Percentiles rank a stretch among this genome's conserved stretches.
Conservation (phyloP, 169 alveolate genomes). For the Fabrea salina region DNA sequence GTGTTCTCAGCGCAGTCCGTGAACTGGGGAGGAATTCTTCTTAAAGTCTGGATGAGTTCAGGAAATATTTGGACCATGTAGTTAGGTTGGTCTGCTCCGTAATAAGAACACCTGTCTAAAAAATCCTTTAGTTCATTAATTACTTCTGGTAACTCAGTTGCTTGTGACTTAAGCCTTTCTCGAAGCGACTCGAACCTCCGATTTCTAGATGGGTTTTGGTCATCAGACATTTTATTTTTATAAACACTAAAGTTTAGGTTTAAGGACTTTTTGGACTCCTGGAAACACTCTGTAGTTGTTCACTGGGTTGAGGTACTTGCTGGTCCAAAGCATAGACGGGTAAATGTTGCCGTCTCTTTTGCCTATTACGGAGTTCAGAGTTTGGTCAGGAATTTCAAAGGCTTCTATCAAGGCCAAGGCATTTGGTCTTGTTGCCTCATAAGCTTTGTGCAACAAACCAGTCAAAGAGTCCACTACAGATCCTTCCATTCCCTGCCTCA, state of each 20-base stretch:
- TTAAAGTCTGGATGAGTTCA: background rate
- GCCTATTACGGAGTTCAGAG: background rate
- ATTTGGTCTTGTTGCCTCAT: background rate
- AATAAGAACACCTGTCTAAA: slow-evolving; percentile 1
- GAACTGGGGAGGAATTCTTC: slow-evolving; percentile 3
- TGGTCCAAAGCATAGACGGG: background rate
- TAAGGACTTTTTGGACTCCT: background rate
- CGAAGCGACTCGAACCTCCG: slow-evolving; percentile 21
- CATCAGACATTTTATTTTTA: background rate
- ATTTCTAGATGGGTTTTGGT: background rate
- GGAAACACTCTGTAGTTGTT: slow-evolving; percentile 12
- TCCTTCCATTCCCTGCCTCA: background rate
- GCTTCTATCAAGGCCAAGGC: slow-evolving; percentile 21
- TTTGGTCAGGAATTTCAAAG: slow-evolving; percentile 27
- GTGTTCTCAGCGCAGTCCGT: slow-evolving; percentile 25
- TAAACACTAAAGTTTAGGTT: slow-evolving; percentile 25
- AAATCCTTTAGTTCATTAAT: slow-evolving; percentile 5
- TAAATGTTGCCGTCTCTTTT: slow-evolving; percentile 6
- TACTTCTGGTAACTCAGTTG: slow-evolving; percentile 5
- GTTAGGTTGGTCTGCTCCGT: slow-evolving; percentile 20
- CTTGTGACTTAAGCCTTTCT: slow-evolving; percentile 11
- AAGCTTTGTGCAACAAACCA: background rate
- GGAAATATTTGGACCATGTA: slow-evolving; percentile 5
- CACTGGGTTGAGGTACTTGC: slow-evolving; percentile 22
- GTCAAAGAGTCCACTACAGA: background rate